Percentiles rank a stretch among this genome's conserved stretches.
Conservation (phyloP, 129 eudicot species). For the Centrapalus pauciflorus region DNA sequence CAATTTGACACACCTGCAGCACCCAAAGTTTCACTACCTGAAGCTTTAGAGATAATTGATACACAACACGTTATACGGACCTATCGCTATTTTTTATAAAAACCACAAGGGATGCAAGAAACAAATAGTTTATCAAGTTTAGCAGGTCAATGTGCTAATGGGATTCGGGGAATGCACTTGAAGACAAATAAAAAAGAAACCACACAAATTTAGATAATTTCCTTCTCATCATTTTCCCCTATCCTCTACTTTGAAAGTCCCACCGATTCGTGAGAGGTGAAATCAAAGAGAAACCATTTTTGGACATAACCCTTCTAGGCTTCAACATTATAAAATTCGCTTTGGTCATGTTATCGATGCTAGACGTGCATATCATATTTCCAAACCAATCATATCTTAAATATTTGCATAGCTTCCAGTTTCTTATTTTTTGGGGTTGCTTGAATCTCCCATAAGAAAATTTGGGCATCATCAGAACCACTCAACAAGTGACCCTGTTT, state of each 20-base stretch:
- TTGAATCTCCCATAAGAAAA: constrained; percentile 91
- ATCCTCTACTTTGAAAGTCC: neutral
- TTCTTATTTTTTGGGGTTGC: constrained; percentile 73
- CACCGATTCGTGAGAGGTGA: neutral
- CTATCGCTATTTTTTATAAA: neutral
- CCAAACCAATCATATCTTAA: constrained; percentile 44
- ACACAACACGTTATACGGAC: neutral
- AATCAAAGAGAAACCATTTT: too few relatives aligned
- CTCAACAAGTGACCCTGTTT: constrained; percentile 87
- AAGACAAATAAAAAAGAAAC: neutral
- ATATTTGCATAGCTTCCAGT: constrained; percentile 82
- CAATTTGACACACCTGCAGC: constrained; percentile 72
- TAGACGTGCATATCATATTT: neutral
- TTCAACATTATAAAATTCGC: too few relatives aligned
- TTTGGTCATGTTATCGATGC: too few relatives aligned
- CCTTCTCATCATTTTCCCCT: neutral
- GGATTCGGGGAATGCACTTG: neutral
- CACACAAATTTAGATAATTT: neutral
- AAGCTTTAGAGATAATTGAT: neutral
- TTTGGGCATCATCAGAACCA: constrained; percentile 98
- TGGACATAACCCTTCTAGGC: too few relatives aligned
- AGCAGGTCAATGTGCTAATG: neutral
- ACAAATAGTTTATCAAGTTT: neutral
- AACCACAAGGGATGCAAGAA: neutral
- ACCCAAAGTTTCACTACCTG: neutral